These are phyloP conservation scores for Prosopis cineraria DNA, from an alignment of 306 rosid species.

Conservation along the genomic window DNA sequence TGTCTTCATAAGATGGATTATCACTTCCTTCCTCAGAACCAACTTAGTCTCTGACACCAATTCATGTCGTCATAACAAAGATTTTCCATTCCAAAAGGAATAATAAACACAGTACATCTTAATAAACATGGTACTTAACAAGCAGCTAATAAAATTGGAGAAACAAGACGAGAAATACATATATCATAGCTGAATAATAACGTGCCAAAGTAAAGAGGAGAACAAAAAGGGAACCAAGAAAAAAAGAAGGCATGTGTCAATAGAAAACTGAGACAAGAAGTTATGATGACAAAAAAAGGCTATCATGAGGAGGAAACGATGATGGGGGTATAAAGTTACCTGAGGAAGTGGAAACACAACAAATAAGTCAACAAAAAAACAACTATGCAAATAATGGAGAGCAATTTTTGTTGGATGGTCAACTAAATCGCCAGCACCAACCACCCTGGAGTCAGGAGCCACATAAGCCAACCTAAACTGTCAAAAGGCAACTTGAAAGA, in stretches of 20 bases:
- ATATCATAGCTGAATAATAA: neutral
- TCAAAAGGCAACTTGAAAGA: constrained; percentile 23
- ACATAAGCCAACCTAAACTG: constrained; percentile 93
- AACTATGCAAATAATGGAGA: constrained; percentile 55
- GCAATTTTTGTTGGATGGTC: constrained; percentile 83
- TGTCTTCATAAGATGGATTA: neutral
- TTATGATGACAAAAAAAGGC: neutral
- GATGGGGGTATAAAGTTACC: constrained; percentile 39
- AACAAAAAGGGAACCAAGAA: neutral
- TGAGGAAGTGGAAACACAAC: constrained; percentile 82
- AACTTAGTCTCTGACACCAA: neutral
- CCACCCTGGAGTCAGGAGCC: constrained; percentile 77
- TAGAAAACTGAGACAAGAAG: neutral
- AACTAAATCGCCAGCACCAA: constrained; percentile 89
- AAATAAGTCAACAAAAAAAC: constrained; percentile 62
- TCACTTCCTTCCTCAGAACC: neutral
- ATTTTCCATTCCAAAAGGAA: neutral
- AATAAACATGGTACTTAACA: constrained; percentile 9
- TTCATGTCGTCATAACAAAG: neutral
- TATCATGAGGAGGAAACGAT: neutral
- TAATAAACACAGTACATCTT: neutral
- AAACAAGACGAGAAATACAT: neutral
- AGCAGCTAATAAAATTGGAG: neutral
- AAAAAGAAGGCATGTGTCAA: neutral
- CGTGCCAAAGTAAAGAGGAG: neutral